Percentiles rank a stretch among this genome's conserved stretches.
These are phyloP conservation scores for Aspergillus quadricinctus DNA, from an alignment of 2,329 filamentous ascomycete genomes.

Conservation along the genomic window DNA sequence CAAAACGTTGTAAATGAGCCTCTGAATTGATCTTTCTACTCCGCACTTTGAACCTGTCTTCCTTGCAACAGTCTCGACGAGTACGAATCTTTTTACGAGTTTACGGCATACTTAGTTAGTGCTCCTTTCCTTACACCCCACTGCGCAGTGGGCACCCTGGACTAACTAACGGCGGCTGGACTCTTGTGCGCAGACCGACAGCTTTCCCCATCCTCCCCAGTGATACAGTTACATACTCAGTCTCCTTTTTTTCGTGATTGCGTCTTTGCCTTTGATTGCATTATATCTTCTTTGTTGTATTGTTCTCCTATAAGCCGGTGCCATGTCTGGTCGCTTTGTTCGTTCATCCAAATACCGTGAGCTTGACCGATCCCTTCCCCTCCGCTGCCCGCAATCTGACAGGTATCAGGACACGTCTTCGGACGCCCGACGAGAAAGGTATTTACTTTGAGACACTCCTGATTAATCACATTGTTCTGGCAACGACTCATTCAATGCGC, in stretches of 20 bases:
- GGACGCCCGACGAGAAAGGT: constrained; percentile 88
- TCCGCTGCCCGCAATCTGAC: constrained; percentile 25
- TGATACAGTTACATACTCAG: background rate
- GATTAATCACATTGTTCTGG: background rate
- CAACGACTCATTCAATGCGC: constrained; percentile 6
- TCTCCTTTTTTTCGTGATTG: constrained; percentile 12
- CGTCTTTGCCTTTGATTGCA: constrained; percentile 6
- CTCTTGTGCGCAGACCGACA: constrained; percentile 4
- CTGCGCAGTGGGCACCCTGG: background rate
- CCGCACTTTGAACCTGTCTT: background rate
- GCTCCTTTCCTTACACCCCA: constrained; percentile 1
- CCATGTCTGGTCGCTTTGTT: constrained; percentile 68
- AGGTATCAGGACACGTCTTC: constrained; percentile 77
- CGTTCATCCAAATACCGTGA: constrained; percentile 70
- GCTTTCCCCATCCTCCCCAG: constrained; percentile 3
- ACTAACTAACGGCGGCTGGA: constrained; percentile 2
- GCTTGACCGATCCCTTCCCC: constrained; percentile 25
- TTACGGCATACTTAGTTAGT: background rate
- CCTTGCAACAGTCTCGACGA: background rate
- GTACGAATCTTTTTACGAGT: background rate
- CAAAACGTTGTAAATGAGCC: background rate
- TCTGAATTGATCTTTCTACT: background rate
- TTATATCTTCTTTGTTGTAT: constrained; percentile 11
- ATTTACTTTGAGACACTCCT: constrained; percentile 13
- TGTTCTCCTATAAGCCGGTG: constrained; percentile 12